Conservation (phyloP, 441 rosid genomes). For the Lepidium campestre region DNA sequence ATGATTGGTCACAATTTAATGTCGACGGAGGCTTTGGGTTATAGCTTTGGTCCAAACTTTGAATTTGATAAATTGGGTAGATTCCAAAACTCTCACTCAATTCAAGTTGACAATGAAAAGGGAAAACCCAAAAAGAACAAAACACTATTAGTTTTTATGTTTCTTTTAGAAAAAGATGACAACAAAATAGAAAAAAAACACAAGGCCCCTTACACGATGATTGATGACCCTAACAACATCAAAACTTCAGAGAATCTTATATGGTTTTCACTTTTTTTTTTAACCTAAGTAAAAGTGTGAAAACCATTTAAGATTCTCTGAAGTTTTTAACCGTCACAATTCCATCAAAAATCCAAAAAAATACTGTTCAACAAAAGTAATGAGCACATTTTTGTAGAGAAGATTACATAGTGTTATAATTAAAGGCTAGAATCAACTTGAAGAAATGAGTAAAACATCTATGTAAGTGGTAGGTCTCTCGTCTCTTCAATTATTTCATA, state of each 20-base stretch:
- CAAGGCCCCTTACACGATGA: conserved; percentile 5
- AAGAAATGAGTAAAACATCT: neutral
- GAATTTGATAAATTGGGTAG: conserved; percentile 5
- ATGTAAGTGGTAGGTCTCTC: neutral
- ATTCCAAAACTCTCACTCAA: conserved; percentile 13
- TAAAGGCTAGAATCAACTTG: neutral
- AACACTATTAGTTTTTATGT: neutral
- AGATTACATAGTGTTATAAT: neutral
- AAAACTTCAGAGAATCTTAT: neutral
- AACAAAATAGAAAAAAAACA: neutral
- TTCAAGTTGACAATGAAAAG: conserved; percentile 23
- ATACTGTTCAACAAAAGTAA: too few relatives aligned
- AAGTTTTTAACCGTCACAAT: too few relatives aligned
- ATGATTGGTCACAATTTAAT: conserved; percentile 20
- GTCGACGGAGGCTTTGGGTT: conserved; percentile 17
- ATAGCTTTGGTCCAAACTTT: conserved; percentile 22
- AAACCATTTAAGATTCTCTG: too few relatives aligned
- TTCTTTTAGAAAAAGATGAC: neutral
- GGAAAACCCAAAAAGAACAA: conserved; percentile 15
- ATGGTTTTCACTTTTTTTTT: too few relatives aligned
- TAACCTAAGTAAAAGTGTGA: too few relatives aligned
- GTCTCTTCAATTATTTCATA: conserved; percentile 15
- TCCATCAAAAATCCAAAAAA: too few relatives aligned
- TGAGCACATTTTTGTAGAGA: too few relatives aligned
- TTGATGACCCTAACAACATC: conserved; percentile 4